phyloP scores from a whole-genome alignment of 1,284 basidiomycete genomes.

The Malassezia caprae region DNA sequence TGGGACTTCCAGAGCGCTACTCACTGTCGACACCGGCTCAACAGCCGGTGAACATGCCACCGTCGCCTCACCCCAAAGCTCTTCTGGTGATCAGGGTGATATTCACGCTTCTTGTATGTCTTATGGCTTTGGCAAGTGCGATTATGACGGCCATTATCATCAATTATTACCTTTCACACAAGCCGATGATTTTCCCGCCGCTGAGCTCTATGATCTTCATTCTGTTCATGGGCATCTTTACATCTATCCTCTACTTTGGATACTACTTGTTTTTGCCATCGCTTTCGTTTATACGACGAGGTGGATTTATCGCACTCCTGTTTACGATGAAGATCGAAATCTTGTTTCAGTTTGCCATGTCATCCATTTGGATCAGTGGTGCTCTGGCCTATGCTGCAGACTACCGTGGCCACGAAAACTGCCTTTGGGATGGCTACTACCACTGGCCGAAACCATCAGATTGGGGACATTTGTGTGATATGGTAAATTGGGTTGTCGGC shows the following conservation, averaged over 20 bases:
- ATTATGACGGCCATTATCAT: slow-evolving; percentile 43
- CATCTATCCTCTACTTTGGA: slow-evolving; percentile 46
- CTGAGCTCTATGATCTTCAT: slow-evolving; percentile 49
- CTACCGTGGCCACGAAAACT: slow-evolving; percentile 47
- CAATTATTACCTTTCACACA: slow-evolving; percentile 47
- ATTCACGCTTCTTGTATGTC: slow-evolving; percentile 38
- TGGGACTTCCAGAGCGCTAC: slow-evolving; percentile 38
- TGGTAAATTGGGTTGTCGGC: slow-evolving; percentile 46
- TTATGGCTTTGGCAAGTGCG: slow-evolving; percentile 33
- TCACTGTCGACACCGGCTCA: slow-evolving; percentile 31
- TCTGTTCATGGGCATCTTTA: slow-evolving; percentile 47
- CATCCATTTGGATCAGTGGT: slow-evolving; percentile 48
- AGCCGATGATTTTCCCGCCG: slow-evolving; percentile 47
- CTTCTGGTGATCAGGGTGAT: slow-evolving; percentile 40
- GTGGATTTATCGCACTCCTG: slow-evolving; percentile 41
- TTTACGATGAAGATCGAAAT: slow-evolving; percentile 48
- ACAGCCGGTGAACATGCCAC: slow-evolving; percentile 17
- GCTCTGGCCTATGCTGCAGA: slow-evolving; percentile 47
- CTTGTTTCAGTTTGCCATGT: slow-evolving; percentile 44
- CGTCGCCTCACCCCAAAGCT: slow-evolving; percentile 36
- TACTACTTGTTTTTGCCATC: slow-evolving; percentile 47
- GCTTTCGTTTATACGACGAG: slow-evolving; percentile 43
- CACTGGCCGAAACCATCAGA: slow-evolving; percentile 48
- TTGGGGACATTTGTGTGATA: slow-evolving; percentile 47
- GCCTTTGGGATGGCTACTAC: slow-evolving; percentile 48